Evolutionary conservation across 768 basidiomycete genomes (phyloP).

Genomic region (Leccinum pellstonianum): DNA sequence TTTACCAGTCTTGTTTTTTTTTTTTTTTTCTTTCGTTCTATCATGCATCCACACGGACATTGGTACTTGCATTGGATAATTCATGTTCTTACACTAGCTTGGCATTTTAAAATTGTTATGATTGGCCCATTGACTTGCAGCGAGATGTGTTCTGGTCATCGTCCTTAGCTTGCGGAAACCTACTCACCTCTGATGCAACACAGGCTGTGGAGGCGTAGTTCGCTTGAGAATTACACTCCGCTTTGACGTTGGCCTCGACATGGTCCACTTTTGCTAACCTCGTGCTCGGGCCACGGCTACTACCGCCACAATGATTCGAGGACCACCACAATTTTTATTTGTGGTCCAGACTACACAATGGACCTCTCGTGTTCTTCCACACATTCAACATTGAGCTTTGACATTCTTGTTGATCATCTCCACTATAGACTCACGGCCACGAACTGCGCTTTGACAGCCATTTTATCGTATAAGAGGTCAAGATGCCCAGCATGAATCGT

Average conservation of each 20-base stretch:
- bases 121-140: not conserved
- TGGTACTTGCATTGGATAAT: constrained; percentile 6
- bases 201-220: not conserved
- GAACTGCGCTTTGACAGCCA: constrained; percentile 1
- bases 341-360: constrained; percentile 2
- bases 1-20: not conserved
- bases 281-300: constrained; percentile 2
- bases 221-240: not conserved
- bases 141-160: constrained; percentile 7
- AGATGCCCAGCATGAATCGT: not conserved
- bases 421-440: not conserved
- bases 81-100: not conserved
- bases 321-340: not conserved
- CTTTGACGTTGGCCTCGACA: not conserved
- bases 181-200: not conserved
- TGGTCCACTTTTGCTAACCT: not conserved
- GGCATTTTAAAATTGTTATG: constrained; percentile 3
- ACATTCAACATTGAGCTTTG: constrained; percentile 1
- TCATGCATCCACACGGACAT: constrained; percentile 1
- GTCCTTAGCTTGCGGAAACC: not conserved
- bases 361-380: not conserved
- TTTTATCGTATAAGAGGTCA: constrained; percentile 5
- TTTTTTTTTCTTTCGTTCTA: not conserved
- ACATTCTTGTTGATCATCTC: constrained; percentile 4
- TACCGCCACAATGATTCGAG: not conserved